Percentiles rank a stretch among this genome's conserved stretches.
phyloP scores from a whole-genome alignment of 352 stramenopile genomes.

The Saprolegnia diclina region DNA sequence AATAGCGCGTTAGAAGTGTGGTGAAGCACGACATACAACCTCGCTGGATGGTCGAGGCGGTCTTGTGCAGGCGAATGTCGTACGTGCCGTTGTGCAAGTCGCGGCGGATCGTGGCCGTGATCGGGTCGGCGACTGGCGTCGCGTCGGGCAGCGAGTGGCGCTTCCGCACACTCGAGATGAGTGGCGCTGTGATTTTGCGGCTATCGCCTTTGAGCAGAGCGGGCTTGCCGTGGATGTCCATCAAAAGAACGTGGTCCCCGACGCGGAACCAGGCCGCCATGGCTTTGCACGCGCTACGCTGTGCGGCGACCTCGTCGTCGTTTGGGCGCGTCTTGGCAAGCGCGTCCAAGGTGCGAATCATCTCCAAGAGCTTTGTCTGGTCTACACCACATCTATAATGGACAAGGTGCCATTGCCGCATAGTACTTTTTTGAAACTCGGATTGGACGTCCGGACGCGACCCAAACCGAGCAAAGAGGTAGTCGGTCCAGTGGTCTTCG shows the following conservation, averaged over 20 bases:
- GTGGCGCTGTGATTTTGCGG: not conserved
- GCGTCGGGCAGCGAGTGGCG: not conserved
- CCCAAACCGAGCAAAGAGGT: not conserved
- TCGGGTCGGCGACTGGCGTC: not conserved
- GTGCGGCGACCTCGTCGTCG: not conserved
- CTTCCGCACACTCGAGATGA: not conserved
- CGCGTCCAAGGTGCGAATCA: not conserved
- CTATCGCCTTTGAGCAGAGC: not conserved
- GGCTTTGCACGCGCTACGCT: not conserved
- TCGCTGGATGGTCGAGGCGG: not conserved
- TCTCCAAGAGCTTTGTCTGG: not conserved
- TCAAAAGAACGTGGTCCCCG: not conserved
- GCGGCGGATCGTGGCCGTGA: not conserved
- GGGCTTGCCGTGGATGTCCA: conserved; percentile 1
- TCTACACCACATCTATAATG: not conserved
- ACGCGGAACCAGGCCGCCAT: not conserved
- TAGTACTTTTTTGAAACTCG: not conserved
- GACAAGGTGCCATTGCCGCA: not conserved
- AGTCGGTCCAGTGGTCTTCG: conserved; percentile 1
- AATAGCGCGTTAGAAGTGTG: conserved; percentile 1
- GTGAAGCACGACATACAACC: not conserved
- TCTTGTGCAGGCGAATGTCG: conserved; percentile 8
- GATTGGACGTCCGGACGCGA: not conserved
- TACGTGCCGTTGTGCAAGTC: conserved; percentile 5
- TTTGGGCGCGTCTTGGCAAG: not conserved